Percentiles rank a stretch among this genome's conserved stretches.
These are phyloP conservation scores for Blastobotrys peoriensis DNA, from an alignment of 805 yeast species.

Conservation along the genomic window DNA sequence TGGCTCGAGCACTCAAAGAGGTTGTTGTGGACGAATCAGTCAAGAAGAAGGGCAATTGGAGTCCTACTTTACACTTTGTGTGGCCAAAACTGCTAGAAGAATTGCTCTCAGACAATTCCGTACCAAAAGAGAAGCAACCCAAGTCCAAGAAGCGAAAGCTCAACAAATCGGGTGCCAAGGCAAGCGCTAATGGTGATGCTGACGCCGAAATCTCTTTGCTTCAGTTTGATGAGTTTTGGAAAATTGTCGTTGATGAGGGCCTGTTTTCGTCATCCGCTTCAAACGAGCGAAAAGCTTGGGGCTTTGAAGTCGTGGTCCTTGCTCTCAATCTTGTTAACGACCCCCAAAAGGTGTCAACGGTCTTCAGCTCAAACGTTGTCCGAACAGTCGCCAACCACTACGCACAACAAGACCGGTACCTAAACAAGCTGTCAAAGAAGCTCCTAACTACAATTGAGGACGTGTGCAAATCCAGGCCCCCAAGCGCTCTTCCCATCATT, in stretches of 20 bases:
- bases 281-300: constrained; percentile 80
- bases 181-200: constrained; percentile 11
- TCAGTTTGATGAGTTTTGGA: constrained; percentile 67
- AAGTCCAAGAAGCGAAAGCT: constrained; percentile 36
- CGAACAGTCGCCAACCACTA: constrained; percentile 73
- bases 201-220: constrained; percentile 23
- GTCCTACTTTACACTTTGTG: constrained; percentile 66
- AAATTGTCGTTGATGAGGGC: constrained; percentile 68
- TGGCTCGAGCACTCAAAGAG: constrained; percentile 54
- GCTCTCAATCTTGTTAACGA: constrained; percentile 33
- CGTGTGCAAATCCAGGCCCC: constrained; percentile 34
- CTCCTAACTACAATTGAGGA: constrained; percentile 37
- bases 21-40: constrained; percentile 30
- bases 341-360: constrained; percentile 15
- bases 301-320: constrained; percentile 63
- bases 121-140: constrained; percentile 23
- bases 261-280: constrained; percentile 73
- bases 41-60: constrained; percentile 44
- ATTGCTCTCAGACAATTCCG: constrained; percentile 9
- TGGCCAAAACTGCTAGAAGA: constrained; percentile 59
- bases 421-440: constrained; percentile 60
- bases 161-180: constrained; percentile 13
- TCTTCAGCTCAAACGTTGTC: constrained; percentile 46
- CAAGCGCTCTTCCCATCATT: constrained; percentile 31
- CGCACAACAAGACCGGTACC: constrained; percentile 54